Percentiles rank a stretch among this genome's conserved stretches.
Evolutionary conservation across 2,329 filamentous ascomycete species (phyloP).

Genomic region (Teratosphaeriaceae sp.): DNA sequence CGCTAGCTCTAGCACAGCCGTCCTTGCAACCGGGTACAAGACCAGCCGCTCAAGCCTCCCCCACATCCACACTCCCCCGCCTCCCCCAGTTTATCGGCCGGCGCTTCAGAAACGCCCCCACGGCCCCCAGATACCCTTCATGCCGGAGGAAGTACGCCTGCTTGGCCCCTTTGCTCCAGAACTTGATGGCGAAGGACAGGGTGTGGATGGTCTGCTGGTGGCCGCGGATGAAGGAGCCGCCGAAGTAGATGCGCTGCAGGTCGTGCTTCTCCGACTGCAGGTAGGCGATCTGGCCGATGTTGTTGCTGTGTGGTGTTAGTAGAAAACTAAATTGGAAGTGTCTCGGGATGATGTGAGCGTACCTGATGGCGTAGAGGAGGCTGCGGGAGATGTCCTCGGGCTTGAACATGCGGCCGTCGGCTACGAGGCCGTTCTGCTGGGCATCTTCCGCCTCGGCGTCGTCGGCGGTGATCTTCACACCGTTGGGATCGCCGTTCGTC

Average conservation of each 20-base stretch:
- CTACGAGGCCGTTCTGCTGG: conserved; percentile 26
- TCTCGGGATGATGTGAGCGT: conserved; percentile 10
- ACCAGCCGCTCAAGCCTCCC: conserved; percentile 2
- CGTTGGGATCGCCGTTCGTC: conserved; percentile 44
- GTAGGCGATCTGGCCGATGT: conserved; percentile 96
- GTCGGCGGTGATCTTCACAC: conserved; percentile 10
- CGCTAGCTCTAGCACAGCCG: too few relatives aligned
- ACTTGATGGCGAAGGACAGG: conserved; percentile 90
- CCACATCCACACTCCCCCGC: conserved; percentile 34
- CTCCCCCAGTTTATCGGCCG: conserved; percentile 90
- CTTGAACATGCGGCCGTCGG: conserved; percentile 54
- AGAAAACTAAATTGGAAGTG: too few relatives aligned
- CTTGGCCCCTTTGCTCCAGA: conserved; percentile 91
- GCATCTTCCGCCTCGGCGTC: conserved; percentile 24
- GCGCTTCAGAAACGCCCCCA: conserved; percentile 87
- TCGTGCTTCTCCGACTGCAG: conserved; percentile 94
- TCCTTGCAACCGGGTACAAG: too few relatives aligned
- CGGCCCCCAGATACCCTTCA: conserved; percentile 89
- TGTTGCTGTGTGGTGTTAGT: conserved; percentile 59
- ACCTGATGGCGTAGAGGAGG: conserved; percentile 82
- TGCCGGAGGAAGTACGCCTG: conserved; percentile 94
- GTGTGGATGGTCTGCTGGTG: conserved; percentile 98
- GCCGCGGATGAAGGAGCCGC: conserved; percentile 91
- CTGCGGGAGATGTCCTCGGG: conserved; percentile 83
- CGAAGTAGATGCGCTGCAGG: conserved; percentile 91